Evolutionary conservation across 345 rosid genomes (phyloP).

Genomic region (Arabis hirsuta): DNA sequence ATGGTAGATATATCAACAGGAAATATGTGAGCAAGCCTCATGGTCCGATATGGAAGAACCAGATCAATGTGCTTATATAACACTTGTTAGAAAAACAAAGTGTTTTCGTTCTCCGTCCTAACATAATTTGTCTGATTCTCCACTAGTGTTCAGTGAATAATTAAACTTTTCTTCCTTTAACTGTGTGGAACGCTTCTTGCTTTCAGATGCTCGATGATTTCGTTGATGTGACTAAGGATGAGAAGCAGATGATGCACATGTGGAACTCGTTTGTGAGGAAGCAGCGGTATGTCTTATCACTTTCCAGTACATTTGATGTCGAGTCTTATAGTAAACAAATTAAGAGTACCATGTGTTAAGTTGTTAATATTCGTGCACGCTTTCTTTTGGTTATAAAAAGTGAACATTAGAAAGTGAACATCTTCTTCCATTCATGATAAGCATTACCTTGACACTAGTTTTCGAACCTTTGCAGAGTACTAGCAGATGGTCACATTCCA

Average conservation of each 20-base stretch:
- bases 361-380: constrained; percentile 11
- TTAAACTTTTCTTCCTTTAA: not conserved
- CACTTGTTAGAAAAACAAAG: not conserved
- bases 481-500: constrained; percentile 98
- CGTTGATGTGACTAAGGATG: constrained; percentile 95
- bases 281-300: constrained; percentile 65
- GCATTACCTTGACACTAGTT: constrained; percentile 28
- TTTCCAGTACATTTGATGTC: constrained; percentile 26
- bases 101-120: constrained; percentile 20
- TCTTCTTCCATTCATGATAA: not conserved
- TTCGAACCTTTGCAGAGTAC: constrained; percentile 60
- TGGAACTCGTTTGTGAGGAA: constrained; percentile 99
- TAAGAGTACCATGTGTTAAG: constrained; percentile 6
- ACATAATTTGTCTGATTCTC: constrained; percentile 13
- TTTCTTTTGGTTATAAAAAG: not conserved
- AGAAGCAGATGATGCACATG: constrained; percentile 96
- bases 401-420: not conserved
- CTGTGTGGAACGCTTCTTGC: constrained; percentile 19
- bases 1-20: constrained; percentile 10
- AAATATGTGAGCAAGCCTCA: constrained; percentile 28
- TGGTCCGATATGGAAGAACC: constrained; percentile 14
- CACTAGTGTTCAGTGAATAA: not conserved
- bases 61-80: constrained; percentile 4
- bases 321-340: constrained; percentile 16
- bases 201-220: constrained; percentile 98